phyloP scores from a whole-genome alignment of 139 green algal species.

The Deuterostichococcus epilithicus region DNA sequence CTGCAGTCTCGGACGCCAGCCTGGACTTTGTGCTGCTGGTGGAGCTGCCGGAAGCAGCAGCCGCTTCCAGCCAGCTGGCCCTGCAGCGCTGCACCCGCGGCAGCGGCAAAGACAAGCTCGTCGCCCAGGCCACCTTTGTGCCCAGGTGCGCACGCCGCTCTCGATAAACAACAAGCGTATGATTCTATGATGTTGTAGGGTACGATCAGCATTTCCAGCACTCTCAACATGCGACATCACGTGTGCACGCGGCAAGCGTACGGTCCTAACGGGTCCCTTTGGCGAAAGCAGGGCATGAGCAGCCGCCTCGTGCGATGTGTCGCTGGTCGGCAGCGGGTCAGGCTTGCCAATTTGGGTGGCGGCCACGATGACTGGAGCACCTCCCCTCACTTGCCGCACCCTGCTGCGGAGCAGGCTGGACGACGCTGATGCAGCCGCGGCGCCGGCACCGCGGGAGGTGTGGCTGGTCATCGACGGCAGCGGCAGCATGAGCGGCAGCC shows the following conservation, averaged over 20 bases:
- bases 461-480: slow-evolving; percentile 28
- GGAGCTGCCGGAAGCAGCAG: slow-evolving; percentile 5
- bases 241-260: too few relatives aligned
- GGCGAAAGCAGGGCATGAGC: too few relatives aligned
- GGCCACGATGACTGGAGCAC: too few relatives aligned
- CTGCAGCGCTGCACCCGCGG: slow-evolving; percentile 11
- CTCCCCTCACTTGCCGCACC: not conserved
- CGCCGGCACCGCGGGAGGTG: slow-evolving; percentile 13
- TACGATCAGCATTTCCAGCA: too few relatives aligned
- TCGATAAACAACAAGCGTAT: too few relatives aligned
- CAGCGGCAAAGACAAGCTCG: slow-evolving; percentile 9
- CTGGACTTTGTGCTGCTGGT: slow-evolving; percentile 32
- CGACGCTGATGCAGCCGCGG: too few relatives aligned
- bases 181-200: too few relatives aligned
- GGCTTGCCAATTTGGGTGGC: too few relatives aligned
- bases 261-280: too few relatives aligned
- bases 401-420: not conserved
- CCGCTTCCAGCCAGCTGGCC: not conserved
- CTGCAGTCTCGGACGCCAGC: slow-evolving; percentile 13
- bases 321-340: too few relatives aligned
- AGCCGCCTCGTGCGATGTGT: too few relatives aligned
- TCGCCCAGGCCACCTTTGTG: slow-evolving; percentile 33
- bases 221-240: too few relatives aligned
- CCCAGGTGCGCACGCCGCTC: slow-evolving; percentile 5
- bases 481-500: slow-evolving; percentile 23